phyloP scores from a whole-genome alignment of 805 yeast genomes.

The Ogataea philodendri region DNA sequence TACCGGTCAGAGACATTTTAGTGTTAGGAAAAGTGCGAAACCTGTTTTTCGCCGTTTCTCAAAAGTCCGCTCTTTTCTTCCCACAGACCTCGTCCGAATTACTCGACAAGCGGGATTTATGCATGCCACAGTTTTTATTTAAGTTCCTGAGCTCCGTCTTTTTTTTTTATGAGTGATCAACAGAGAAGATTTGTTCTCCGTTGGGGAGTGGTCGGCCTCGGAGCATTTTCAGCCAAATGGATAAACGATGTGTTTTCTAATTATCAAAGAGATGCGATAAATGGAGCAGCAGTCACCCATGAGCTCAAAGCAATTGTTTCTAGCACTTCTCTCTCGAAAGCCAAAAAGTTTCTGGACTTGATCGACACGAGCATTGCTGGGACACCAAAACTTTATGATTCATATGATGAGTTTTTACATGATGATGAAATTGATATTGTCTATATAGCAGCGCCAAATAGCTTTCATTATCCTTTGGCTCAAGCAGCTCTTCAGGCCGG shows the following conservation, averaged over 20 bases:
- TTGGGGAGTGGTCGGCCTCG: slow-evolving; percentile 53
- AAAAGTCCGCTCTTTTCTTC: too few relatives aligned
- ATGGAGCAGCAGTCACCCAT: slow-evolving; percentile 30
- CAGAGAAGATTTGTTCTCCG: slow-evolving; percentile 25
- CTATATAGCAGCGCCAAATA: slow-evolving; percentile 55
- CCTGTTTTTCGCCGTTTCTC: too few relatives aligned
- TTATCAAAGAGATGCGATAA: slow-evolving; percentile 24
- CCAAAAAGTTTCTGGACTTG: slow-evolving; percentile 12
- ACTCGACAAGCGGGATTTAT: too few relatives aligned
- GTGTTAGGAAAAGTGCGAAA: too few relatives aligned
- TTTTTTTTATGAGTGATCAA: too few relatives aligned
- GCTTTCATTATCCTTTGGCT: slow-evolving; percentile 45
- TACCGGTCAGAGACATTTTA: too few relatives aligned
- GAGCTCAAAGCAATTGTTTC: slow-evolving; percentile 40
- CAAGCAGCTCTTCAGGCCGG: slow-evolving; percentile 41
- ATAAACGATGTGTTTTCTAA: slow-evolving; percentile 34
- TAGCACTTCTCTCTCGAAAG: slow-evolving; percentile 35
- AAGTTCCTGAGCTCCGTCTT: too few relatives aligned
- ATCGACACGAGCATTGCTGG: too few relatives aligned
- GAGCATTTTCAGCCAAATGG: slow-evolving; percentile 43
- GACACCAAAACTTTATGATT: slow-evolving; percentile 16
- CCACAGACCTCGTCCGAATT: too few relatives aligned
- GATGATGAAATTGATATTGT: slow-evolving; percentile 43
- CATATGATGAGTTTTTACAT: slow-evolving; percentile 42
- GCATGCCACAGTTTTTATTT: slow-evolving; percentile 7